These are phyloP conservation scores for Vitis amurensis DNA, from an alignment of 164 flowering plant genomes.

Conservation along the genomic window DNA sequence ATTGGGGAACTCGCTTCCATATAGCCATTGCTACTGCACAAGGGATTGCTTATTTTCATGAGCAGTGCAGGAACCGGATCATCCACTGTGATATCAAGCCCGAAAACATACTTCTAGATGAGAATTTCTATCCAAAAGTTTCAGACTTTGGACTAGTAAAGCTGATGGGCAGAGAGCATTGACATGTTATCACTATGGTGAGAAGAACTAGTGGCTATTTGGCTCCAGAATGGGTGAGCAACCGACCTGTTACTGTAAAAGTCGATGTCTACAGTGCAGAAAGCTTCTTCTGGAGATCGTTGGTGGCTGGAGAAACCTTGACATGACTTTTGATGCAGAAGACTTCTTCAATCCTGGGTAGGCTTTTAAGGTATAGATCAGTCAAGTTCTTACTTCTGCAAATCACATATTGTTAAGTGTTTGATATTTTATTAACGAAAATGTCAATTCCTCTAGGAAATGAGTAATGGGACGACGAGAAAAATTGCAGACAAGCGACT, in stretches of 20 bases:
- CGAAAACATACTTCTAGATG: slow-evolving; percentile 86
- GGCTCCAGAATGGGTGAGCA: slow-evolving; percentile 95
- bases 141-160: slow-evolving; percentile 95
- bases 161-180: slow-evolving; percentile 90
- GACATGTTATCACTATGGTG: slow-evolving; percentile 87
- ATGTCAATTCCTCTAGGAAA: slow-evolving; percentile 42
- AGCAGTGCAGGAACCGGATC: slow-evolving; percentile 82
- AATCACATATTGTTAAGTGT: too few relatives aligned
- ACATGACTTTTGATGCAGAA: slow-evolving; percentile 71
- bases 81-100: slow-evolving; percentile 99
- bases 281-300: slow-evolving; percentile 92
- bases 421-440: too few relatives aligned
- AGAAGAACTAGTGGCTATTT: slow-evolving; percentile 93
- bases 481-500: slow-evolving; percentile 63
- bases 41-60: slow-evolving; percentile 93
- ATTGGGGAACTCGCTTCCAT: slow-evolving; percentile 75
- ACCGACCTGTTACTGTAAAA: slow-evolving; percentile 87
- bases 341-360: slow-evolving; percentile 89
- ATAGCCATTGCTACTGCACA: slow-evolving; percentile 85
- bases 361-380: slow-evolving; percentile 70
- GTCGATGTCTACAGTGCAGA: slow-evolving; percentile 93
- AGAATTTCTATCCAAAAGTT: slow-evolving; percentile 82
- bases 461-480: slow-evolving; percentile 52
- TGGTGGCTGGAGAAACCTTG: slow-evolving; percentile 90
- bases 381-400: not conserved